A percentile compares a stretch with the other conserved stretches of the same genome.
Evolutionary conservation across 768 basidiomycete genomes (phyloP).

Genomic region (Boletus sp.): DNA sequence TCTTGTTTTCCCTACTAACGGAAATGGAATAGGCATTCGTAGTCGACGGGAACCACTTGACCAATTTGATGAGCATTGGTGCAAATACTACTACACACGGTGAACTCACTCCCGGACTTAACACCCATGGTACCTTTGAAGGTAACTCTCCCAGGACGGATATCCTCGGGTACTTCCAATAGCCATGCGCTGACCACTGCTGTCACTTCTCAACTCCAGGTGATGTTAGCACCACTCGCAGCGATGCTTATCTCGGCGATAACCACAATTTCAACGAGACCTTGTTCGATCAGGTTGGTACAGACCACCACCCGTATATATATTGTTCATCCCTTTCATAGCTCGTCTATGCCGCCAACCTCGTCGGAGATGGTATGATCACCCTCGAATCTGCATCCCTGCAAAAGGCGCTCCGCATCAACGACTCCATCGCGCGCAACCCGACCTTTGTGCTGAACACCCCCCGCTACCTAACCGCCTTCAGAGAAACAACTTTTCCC

Average conservation of each 20-base stretch:
- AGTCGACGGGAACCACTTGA: slow-evolving; percentile 27
- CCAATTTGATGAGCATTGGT: slow-evolving; percentile 27
- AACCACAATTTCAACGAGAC: slow-evolving; percentile 27
- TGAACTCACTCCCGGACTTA: slow-evolving; percentile 17
- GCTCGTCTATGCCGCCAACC: slow-evolving; percentile 17
- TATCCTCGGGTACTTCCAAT: not conserved
- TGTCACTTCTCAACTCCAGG: slow-evolving; percentile 3
- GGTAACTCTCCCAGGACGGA: slow-evolving; percentile 1
- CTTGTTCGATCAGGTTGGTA: slow-evolving; percentile 17
- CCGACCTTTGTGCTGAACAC: slow-evolving; percentile 22
- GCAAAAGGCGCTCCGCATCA: slow-evolving; percentile 22
- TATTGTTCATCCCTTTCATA: not conserved
- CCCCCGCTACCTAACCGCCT: slow-evolving; percentile 19
- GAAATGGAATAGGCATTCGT: slow-evolving; percentile 17
- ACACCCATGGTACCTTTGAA: slow-evolving; percentile 24
- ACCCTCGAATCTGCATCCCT: slow-evolving; percentile 22
- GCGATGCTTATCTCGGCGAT: slow-evolving; percentile 24
- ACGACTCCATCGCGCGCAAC: slow-evolving; percentile 25
- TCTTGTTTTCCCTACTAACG: not conserved
- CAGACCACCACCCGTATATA: not conserved
- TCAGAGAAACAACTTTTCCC: slow-evolving; percentile 23
- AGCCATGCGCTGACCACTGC: not conserved
- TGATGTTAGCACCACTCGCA: slow-evolving; percentile 25
- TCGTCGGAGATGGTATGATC: slow-evolving; percentile 16
- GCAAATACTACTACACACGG: slow-evolving; percentile 15